Conservation (phyloP, 192 early-diverging fungal genomes). For the Mycoemilia scoparia region DNA sequence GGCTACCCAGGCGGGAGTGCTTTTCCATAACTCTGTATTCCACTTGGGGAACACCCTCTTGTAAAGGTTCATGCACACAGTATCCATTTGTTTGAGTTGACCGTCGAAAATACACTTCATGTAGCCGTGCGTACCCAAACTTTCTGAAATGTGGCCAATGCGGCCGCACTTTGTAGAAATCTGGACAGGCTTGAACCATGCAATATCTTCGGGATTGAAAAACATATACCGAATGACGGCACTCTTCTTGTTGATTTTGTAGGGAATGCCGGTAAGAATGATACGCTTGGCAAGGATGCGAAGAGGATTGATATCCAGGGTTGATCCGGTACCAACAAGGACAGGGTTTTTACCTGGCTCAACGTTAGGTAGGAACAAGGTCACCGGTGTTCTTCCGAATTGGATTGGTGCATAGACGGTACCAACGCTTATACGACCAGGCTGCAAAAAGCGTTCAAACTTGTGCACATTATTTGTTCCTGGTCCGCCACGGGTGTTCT, state of each 20-base stretch:
- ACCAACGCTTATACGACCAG: constrained; percentile 49
- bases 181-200: constrained; percentile 93
- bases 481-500: constrained; percentile 56
- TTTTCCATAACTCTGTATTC: constrained; percentile 45
- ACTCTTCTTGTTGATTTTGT: constrained; percentile 79
- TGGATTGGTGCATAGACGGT: constrained; percentile 86
- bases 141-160: constrained; percentile 80
- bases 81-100: constrained; percentile 79
- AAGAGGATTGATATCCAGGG: constrained; percentile 53
- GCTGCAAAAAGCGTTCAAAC: constrained; percentile 79
- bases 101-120: constrained; percentile 90
- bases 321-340: constrained; percentile 63
- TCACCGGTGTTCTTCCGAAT: constrained; percentile 67
- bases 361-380: constrained; percentile 50
- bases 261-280: constrained; percentile 85
- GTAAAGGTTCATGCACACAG: constrained; percentile 88
- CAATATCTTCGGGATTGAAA: constrained; percentile 81
- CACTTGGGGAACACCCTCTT: constrained; percentile 95
- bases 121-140: constrained; percentile 92
- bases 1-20: neutral
- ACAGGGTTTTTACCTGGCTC: constrained; percentile 3
- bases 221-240: constrained; percentile 96
- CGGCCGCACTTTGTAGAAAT: constrained; percentile 79
- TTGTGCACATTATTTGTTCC: constrained; percentile 86
- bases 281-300: constrained; percentile 91